Base-by-base conservation (phyloP, 129 eudicot species). In the Chrysanthemum seticuspe region DNA sequence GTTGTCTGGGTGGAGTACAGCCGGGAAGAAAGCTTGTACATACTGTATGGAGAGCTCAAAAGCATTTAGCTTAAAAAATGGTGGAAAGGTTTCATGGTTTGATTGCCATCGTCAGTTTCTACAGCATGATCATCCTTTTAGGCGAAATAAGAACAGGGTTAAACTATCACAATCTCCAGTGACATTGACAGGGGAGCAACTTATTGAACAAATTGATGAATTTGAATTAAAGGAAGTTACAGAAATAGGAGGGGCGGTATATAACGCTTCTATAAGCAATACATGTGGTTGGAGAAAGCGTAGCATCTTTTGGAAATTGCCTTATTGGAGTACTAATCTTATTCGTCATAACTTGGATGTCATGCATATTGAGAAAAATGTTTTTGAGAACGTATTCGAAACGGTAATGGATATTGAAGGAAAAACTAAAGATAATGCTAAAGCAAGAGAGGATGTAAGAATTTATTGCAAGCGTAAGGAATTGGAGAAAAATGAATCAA, bases 331-430 rank as follows among this genome's bases (percentile, higher is more conserved):
- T 15, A n/a, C 15, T 18, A 52, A 72, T 53, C 13, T 77, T 5
- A 68, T 74, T 21, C 13, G 52, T 0, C 83, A 79, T 49, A 79
- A 73, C 58, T 11, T 76, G 21, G 75, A 76, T 76, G 78, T 76
- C 5, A 76, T 76, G 76, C 82, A 77, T 27, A 55, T 82, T 0
- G 62, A 76, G 65, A 72, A 76, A 74, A 76, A 50, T 50, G 55
- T 50, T 10, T 50, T 50, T 50, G 55, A 50, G 1, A 81, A 56
- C 36, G 11, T 75, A 8, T 60, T 67, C 4, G 31, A 70, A 10
- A 70, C 74, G 13, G 16, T 62, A 1, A 70, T 69, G 70, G 77
- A 81, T 61, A 21, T 75, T 8, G 31, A 71, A 9, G 63, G 69
- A 10, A 80, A 68, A 31, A 68, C 77, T 1, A 81, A 76, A 29